Base-by-base conservation (phyloP, 352 stramenopile genomes). In the Pythium coloratum region DNA sequence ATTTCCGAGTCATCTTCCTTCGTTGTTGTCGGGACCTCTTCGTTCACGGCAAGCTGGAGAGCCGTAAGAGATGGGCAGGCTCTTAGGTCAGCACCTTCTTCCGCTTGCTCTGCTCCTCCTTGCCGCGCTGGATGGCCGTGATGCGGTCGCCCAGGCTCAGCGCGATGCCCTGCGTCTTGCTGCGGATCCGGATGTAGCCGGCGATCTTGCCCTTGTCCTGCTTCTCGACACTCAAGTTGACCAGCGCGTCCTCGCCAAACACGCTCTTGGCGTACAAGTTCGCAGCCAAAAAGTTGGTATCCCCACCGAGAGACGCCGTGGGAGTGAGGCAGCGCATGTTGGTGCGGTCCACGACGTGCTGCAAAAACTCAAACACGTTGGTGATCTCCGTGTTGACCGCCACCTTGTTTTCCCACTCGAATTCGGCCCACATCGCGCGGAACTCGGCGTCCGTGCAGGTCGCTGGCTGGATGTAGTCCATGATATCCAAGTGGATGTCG, bases 401-500 rank as follows among this genome's bases (percentile, higher is more conserved):
- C 63, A 99, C 97, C 86, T 99, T 99, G 84, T 99, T 99, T 81
- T 99, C 98, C 98, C 98, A 99, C 83, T 99, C 98, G 76, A 99
- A 99, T 74, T 99, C 97, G 60, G 97, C 97, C 98, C 98, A 99
- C 97, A 99, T 99, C 6, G 84, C 88, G 67, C 98, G 93, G 87
- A 99, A 99, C n/a, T 92, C 88, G 70, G 98, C 92, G 75, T 99
- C 97, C 67, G 78, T 88, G 88, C 97, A 96, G 18, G 77, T 91
- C 53, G 87, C 77, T 55, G 98, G 97, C 69, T 98, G 92, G 76
- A 99, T 99, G 90, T 99, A 99, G 78, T 99, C 98, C 98, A 99
- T 99, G 59, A 99, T 99, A 74, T 99, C 97, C 67, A 99, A 88
- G 76, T 99, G 97, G 71, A 99, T 99, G 75, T 99, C 97, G 78